phyloP scores from a whole-genome alignment of 202 grass and related monocot genomes.

The Schoenoplectus triqueter region DNA sequence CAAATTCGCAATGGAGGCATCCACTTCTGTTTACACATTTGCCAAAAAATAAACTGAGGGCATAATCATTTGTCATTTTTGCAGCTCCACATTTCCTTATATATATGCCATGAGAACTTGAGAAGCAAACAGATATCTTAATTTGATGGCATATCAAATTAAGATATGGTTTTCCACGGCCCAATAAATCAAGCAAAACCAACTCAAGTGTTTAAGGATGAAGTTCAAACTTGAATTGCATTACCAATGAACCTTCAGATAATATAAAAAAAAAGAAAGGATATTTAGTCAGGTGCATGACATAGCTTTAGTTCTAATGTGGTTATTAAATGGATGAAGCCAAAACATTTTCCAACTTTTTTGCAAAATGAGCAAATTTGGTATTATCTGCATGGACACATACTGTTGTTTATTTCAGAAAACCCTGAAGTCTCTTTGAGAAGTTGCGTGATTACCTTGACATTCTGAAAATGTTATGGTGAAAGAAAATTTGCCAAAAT shows the following conservation, averaged over 20 bases:
- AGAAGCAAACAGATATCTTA: slow-evolving; percentile 3
- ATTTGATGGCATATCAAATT: not conserved
- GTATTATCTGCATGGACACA: not conserved
- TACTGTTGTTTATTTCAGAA: not conserved
- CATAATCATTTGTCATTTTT: slow-evolving; percentile 10
- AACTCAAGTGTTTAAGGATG: not conserved
- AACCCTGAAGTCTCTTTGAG: too few species aligned
- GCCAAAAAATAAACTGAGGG: not conserved
- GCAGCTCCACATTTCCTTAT: not conserved
- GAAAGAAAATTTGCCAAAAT: not conserved
- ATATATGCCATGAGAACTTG: not conserved
- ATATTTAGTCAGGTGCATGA: not conserved
- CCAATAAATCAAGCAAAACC: slow-evolving; percentile 3
- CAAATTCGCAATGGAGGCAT: not conserved
- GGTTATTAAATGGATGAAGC: not conserved
- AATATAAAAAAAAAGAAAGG: not conserved
- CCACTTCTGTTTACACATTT: not conserved
- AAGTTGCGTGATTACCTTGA: not conserved
- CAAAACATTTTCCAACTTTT: not conserved
- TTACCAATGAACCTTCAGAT: slow-evolving; percentile 8
- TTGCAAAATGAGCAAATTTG: not conserved
- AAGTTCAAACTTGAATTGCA: not conserved
- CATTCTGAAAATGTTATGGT: not conserved
- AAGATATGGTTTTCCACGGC: not conserved
- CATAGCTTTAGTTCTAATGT: not conserved